Base-by-base conservation (phyloP, 306 rosid genomes). In the Abrus pulchellus region DNA sequence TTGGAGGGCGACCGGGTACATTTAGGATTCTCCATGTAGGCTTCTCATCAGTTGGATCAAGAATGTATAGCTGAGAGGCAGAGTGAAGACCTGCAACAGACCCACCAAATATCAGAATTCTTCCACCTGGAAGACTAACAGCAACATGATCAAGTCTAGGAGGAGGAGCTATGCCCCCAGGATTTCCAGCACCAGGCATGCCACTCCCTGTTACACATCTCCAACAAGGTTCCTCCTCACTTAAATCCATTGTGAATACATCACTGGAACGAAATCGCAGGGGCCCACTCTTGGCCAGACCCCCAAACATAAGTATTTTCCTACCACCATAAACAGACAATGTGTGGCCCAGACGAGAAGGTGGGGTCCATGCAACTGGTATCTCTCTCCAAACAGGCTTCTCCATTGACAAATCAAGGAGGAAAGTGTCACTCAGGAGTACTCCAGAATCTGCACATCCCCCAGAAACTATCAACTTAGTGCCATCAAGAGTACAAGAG, bases 71-170 rank as follows among this genome's bases (percentile, higher is more conserved):
- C 83, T 93, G 94, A 1, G 98, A 93, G 44, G 98, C 92, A 32
- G 97, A 93, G 89, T 93, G 97, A 85, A 93, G 98, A 72, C 98
- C 97, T 9, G 98, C 98, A 64, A 91, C 98, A 34, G 98, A 93
- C 78, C 97, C 98, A 36, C 98, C 98, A 65, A 93, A 93, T 50
- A 93, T 88, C 70, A 91, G 89, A 75, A 93, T 91, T 87, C 98
- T 90, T 68, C 97, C 98, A 82, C 98, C 97, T 0, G 97, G 98
- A 68, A 91, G 98, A 82, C 91, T 93, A 83, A 93, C 92, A 55
- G 97, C 98, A 62, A 93, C 97, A 52, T 93, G 97, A 83, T 93
- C 97, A 43, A 93, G 94, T 85, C 97, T 91, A 68, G 97, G 98
- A 33, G 98, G 98, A 61, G 98, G 98, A 60, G 98, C 97, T 20